Percentiles rank a stretch among this genome's conserved stretches.
phyloP scores from a whole-genome alignment of 345 rosid species.

The Aurinia saxatilis region DNA sequence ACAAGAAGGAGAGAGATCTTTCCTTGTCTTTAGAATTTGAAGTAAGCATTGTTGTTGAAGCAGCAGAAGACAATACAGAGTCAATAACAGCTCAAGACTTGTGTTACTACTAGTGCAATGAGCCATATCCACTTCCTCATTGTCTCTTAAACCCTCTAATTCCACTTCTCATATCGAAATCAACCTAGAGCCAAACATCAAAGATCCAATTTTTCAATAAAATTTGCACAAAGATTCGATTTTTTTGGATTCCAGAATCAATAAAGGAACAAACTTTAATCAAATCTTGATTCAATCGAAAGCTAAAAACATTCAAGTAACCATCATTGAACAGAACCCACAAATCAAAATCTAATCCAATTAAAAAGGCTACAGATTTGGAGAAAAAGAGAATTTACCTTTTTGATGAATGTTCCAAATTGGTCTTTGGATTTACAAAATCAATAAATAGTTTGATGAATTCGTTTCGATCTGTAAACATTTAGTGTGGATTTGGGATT shows the following conservation, averaged over 20 bases:
- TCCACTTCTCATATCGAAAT: conserved; percentile 24
- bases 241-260: background rate
- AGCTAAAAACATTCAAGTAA: background rate
- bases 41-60: conserved; percentile 45
- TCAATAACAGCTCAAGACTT: conserved; percentile 24
- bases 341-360: background rate
- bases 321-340: conserved; percentile 13
- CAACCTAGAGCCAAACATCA: conserved; percentile 2
- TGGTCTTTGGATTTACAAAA: conserved; percentile 8
- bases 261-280: conserved; percentile 9
- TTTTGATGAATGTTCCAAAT: conserved; percentile 14
- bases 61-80: conserved; percentile 23
- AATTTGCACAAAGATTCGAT: conserved; percentile 11
- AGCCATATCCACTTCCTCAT: conserved; percentile 57
- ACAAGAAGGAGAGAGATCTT: conserved; percentile 40
- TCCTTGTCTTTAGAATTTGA: conserved; percentile 67
- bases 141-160: conserved; percentile 40
- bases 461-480: conserved; percentile 15
- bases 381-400: background rate
- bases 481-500: conserved; percentile 12
- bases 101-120: conserved; percentile 33
- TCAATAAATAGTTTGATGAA: conserved; percentile 7
- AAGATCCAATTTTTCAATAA: background rate
- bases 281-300: conserved; percentile 16
- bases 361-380: conserved; percentile 8